Conservation (phyloP, 805 yeast genomes). For the Saccharomycopsis sp. region DNA sequence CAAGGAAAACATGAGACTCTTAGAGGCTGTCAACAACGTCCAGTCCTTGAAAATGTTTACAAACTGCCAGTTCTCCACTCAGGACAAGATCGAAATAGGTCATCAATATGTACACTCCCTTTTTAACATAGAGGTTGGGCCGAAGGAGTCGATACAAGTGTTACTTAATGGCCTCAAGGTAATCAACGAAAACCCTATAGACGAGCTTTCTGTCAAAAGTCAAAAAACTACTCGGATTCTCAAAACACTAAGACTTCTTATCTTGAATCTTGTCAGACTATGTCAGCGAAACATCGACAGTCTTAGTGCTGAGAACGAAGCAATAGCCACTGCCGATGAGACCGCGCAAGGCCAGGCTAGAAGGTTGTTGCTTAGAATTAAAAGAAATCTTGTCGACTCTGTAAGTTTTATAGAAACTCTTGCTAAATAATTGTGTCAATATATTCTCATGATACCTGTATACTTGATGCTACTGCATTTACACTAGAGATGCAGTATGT, state of each 20-base stretch:
- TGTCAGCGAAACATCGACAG: background rate
- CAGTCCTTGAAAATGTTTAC: background rate
- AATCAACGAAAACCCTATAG: background rate
- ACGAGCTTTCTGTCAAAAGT: background rate
- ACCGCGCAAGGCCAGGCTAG: background rate
- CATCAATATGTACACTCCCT: constrained; percentile 9
- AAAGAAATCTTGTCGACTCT: background rate
- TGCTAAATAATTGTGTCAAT: background rate
- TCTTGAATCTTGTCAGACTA: background rate
- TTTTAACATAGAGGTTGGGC: constrained; percentile 9
- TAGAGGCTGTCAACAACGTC: background rate
- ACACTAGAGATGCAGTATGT: background rate
- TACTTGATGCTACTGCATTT: background rate
- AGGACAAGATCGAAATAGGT: background rate
- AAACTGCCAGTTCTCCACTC: background rate
- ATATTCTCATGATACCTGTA: no score
- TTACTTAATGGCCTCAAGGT: background rate
- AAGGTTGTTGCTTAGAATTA: background rate
- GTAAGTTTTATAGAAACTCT: background rate
- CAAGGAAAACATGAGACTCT: background rate
- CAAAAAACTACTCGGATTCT: background rate
- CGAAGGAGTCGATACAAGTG: constrained; percentile 3
- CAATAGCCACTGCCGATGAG: background rate
- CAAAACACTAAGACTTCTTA: background rate
- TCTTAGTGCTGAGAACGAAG: background rate